Conservation (phyloP, 768 basidiomycete genomes). For the Daedalea quercina region DNA sequence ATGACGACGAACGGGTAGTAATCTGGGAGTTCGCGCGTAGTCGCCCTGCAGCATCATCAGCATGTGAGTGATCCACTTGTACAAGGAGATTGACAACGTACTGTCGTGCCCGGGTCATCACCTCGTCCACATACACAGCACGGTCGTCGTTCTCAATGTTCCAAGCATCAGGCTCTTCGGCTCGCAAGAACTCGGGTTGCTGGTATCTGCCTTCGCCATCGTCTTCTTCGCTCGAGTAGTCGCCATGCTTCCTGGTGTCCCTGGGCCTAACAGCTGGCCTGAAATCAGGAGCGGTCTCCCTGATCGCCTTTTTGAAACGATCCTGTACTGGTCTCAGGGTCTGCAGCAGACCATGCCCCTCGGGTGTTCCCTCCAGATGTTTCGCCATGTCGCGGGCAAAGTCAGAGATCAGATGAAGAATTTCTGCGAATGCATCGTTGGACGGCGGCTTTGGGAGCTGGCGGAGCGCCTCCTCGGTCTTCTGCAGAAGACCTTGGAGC, state of each 20-base stretch:
- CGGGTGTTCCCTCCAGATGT: conserved; percentile 48
- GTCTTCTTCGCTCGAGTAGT: neutral
- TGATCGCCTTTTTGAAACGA: conserved; percentile 41
- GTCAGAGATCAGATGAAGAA: conserved; percentile 37
- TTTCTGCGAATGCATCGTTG: conserved; percentile 48
- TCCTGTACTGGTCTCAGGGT: conserved; percentile 42
- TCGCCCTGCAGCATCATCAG: conserved; percentile 36
- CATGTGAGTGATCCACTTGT: neutral
- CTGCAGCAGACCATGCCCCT: conserved; percentile 48
- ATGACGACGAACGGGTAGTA: conserved; percentile 61
- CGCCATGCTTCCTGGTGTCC: no score
- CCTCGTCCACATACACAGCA: conserved; percentile 46
- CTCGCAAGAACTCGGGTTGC: conserved; percentile 10
- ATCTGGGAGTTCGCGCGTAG: conserved; percentile 65
- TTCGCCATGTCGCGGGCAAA: conserved; percentile 40
- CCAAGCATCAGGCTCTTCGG: conserved; percentile 7
- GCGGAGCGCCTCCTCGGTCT: conserved; percentile 27
- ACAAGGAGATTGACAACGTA: conserved; percentile 24
- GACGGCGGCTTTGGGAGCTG: conserved; percentile 48
- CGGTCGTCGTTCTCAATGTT: conserved; percentile 1
- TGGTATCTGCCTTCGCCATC: neutral
- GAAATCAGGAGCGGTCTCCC: conserved; percentile 51
- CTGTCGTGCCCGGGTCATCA: conserved; percentile 39
- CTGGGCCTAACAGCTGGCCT: conserved; percentile 34
- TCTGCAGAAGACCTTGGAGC: conserved; percentile 37